Evolutionary conservation across 192 early-diverging fungal species (phyloP).

Genomic region (Coemansia sp.): DNA sequence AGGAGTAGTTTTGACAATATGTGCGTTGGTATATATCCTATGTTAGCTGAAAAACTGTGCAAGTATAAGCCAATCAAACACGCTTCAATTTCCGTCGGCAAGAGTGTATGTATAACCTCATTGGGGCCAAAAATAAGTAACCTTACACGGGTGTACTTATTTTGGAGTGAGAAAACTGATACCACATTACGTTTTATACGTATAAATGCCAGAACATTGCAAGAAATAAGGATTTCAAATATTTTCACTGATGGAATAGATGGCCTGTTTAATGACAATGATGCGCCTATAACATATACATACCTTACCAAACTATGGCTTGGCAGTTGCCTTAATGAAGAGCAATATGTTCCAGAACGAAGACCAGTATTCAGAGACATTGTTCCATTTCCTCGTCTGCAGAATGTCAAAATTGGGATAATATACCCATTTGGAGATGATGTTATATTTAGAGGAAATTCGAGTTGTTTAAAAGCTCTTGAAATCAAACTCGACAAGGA

Average conservation of each 20-base stretch:
- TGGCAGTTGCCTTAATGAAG: too few relatives aligned
- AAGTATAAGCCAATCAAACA: background rate
- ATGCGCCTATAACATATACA: background rate
- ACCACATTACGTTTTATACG: background rate
- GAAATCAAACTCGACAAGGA: background rate
- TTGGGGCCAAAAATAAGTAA: background rate
- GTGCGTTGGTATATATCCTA: background rate
- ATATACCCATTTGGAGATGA: slow-evolving; percentile 4
- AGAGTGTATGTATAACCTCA: background rate
- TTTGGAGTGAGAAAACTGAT: background rate
- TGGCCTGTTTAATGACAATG: background rate
- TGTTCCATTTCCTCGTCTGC: background rate
- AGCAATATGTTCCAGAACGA: background rate
- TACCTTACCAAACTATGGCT: background rate
- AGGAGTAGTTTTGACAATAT: background rate
- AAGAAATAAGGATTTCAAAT: background rate
- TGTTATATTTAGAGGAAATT: background rate
- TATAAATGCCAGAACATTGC: background rate
- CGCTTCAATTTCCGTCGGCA: background rate
- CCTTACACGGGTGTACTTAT: background rate
- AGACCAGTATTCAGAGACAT: background rate
- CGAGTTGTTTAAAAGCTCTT: background rate
- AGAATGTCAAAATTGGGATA: background rate
- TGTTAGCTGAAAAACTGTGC: background rate
- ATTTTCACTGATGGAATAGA: background rate